Evolutionary conservation across 2,329 filamentous ascomycete genomes (phyloP), one percentile per base, ranked within the genome.

Genomic region (Diplodia corticola): DNA sequence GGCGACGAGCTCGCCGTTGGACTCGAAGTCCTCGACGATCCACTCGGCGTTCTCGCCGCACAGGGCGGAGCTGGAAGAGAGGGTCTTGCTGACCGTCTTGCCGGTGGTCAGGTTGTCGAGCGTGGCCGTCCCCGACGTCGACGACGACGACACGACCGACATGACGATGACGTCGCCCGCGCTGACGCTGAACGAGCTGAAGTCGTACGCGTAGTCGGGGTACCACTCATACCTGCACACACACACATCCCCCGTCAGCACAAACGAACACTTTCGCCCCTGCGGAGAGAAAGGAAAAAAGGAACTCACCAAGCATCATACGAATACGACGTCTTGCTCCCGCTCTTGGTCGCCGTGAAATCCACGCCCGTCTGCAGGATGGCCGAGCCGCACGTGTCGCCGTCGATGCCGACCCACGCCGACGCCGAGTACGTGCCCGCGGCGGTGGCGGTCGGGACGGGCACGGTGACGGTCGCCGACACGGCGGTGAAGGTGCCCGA

Each of bases 331-430:
- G 26, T 77, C 3, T 81, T 78, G 0, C 71, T 68, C 22, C 73
- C 74, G n/a, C 66, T 65, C 64, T 67, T 67, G 22, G 48, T 51
- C 49, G 83, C 75, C 61, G 81, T 82, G 72, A 85, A 85, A 73
- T 87, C 85, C 40, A 88, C 75, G 35, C 85, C 86, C 1, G 84
- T 84, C 73, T 87, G 85, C 5, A 88, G 76, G 63, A 87, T 86
- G 7, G 84, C 83, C 2, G 76, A 69, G 30, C 63, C 73, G 73
- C 84, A 87, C 5, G 84, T 85, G 70, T 87, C 84, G 13, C 86
- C 86, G 67, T 88, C 86, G 65, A 88, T 88, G 26, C 86, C 86
- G 9, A 88, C 85, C 86, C 85, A 88, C 12, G 84, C 84, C 2
- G 83, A 82, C 24, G 81, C 82, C 54, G 81, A 80, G 70, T 84